These are phyloP conservation scores for Cocos nucifera DNA, from an alignment of 176 grass and related monocot species.

Conservation along the genomic window DNA sequence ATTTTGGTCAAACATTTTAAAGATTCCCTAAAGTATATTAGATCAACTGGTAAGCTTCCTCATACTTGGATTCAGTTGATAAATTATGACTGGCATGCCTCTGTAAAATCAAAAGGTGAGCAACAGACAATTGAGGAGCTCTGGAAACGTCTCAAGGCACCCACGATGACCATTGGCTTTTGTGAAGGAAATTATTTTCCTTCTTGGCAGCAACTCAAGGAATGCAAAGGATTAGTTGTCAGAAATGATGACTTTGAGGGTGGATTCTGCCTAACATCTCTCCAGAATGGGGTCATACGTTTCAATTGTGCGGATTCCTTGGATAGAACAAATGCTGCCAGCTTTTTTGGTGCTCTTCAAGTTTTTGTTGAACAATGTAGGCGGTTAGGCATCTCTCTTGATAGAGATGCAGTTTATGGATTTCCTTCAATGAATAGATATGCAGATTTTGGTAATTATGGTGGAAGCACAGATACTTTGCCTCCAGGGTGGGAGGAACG, in stretches of 20 bases:
- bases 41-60: slow-evolving; percentile 57
- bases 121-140: slow-evolving; percentile 78
- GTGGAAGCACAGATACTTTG: slow-evolving; percentile 39
- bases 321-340: slow-evolving; percentile 97
- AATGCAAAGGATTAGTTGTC: slow-evolving; percentile 68
- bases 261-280: slow-evolving; percentile 59
- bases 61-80: slow-evolving; percentile 87
- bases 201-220: slow-evolving; percentile 51
- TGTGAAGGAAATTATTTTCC: slow-evolving; percentile 81
- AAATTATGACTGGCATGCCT: slow-evolving; percentile 98
- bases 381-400: slow-evolving; percentile 62
- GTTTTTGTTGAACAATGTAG: slow-evolving; percentile 98
- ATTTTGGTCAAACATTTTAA: slow-evolving; percentile 88
- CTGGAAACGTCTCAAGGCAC: slow-evolving; percentile 76
- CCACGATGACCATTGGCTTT: slow-evolving; percentile 82
- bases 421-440: slow-evolving; percentile 41
- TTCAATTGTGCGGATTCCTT: slow-evolving; percentile 99
- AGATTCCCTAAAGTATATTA: slow-evolving; percentile 60
- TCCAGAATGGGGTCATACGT: slow-evolving; percentile 92
- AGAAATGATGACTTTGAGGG: slow-evolving; percentile 49
- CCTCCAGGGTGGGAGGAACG: slow-evolving; percentile 93
- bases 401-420: slow-evolving; percentile 58
- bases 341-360: slow-evolving; percentile 97
- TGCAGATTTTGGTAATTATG: slow-evolving; percentile 36
- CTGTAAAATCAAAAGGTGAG: slow-evolving; percentile 73